These are phyloP conservation scores for Candida hungchunana DNA, from an alignment of 805 yeast species.

Conservation along the genomic window DNA sequence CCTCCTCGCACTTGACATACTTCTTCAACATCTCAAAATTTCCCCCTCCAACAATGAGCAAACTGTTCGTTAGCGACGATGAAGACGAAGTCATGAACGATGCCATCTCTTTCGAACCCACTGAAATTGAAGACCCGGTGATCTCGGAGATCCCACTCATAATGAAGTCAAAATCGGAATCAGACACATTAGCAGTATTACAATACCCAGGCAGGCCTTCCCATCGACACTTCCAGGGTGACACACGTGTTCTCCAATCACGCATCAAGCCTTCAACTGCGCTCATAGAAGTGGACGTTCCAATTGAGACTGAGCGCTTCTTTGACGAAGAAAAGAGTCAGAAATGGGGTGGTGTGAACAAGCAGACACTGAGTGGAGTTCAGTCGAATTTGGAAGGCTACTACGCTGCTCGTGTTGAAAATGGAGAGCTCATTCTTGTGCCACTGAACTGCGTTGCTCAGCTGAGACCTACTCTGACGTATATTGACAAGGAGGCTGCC, in stretches of 20 bases:
- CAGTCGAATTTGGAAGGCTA: conserved; percentile 51
- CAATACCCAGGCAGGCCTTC: conserved; percentile 62
- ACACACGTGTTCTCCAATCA: conserved; percentile 33
- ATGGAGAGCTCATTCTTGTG: conserved; percentile 54
- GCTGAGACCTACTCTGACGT: conserved; percentile 74
- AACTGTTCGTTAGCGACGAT: conserved; percentile 21
- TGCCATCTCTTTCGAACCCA: conserved; percentile 4
- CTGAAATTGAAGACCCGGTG: conserved; percentile 43
- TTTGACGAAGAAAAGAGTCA: conserved; percentile 62
- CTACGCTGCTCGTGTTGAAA: conserved; percentile 40
- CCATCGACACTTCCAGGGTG: conserved; percentile 34
- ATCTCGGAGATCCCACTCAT: conserved; percentile 57
- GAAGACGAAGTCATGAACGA: conserved; percentile 11
- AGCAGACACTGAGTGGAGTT: conserved; percentile 70
- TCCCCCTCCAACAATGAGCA: too few species aligned
- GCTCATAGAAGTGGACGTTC: conserved; percentile 70
- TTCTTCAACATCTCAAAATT: too few species aligned
- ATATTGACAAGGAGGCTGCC: conserved; percentile 60
- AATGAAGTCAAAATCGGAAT: conserved; percentile 30
- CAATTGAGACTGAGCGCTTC: conserved; percentile 63
- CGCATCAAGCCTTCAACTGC: conserved; percentile 59
- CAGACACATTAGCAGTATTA: conserved; percentile 36
- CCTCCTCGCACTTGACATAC: too few species aligned
- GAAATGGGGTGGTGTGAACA: conserved; percentile 57
- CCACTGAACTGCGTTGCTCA: conserved; percentile 71